Evolutionary conservation across 2,329 filamentous ascomycete genomes (phyloP).

Genomic region (Dissoconium aciculare): DNA sequence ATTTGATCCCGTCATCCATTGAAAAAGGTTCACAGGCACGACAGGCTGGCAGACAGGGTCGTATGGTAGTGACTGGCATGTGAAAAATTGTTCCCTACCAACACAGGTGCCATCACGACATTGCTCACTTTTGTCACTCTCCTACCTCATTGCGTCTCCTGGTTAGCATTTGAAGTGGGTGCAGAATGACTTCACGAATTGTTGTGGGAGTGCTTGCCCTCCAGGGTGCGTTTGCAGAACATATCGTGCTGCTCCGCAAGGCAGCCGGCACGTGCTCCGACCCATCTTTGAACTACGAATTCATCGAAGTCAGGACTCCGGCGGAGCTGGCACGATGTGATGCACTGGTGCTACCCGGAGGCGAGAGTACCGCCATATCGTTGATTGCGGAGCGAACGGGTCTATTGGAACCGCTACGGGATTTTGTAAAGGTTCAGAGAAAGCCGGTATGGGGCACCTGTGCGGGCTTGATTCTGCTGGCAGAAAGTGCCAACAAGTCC

Average conservation of each 20-base stretch:
- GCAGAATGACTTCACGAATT: conserved; percentile 20
- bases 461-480: conserved; percentile 80
- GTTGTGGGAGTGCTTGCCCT: conserved; percentile 56
- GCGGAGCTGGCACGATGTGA: conserved; percentile 58
- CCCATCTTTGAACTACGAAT: conserved; percentile 35
- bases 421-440: conserved; percentile 75
- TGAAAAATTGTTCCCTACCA: too few relatives aligned
- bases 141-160: too few relatives aligned
- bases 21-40: too few relatives aligned
- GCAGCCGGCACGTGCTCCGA: conserved; percentile 42
- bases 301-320: conserved; percentile 67
- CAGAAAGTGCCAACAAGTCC: conserved; percentile 71
- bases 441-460: conserved; percentile 94
- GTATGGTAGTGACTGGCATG: too few relatives aligned
- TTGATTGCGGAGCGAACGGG: conserved; percentile 70
- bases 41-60: too few relatives aligned
- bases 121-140: too few relatives aligned
- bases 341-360: conserved; percentile 78
- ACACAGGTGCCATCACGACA: too few relatives aligned
- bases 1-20: too few relatives aligned
- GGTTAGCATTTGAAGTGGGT: too few relatives aligned
- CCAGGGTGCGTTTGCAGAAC: conserved; percentile 86
- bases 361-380: conserved; percentile 87
- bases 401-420: conserved; percentile 65
- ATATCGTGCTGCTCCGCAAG: conserved; percentile 58